A percentile compares a stretch with the other conserved stretches of the same genome.
phyloP scores from a whole-genome alignment of 225 moss, liverwort and hornwort genomes.

The Climacium dendroides region DNA sequence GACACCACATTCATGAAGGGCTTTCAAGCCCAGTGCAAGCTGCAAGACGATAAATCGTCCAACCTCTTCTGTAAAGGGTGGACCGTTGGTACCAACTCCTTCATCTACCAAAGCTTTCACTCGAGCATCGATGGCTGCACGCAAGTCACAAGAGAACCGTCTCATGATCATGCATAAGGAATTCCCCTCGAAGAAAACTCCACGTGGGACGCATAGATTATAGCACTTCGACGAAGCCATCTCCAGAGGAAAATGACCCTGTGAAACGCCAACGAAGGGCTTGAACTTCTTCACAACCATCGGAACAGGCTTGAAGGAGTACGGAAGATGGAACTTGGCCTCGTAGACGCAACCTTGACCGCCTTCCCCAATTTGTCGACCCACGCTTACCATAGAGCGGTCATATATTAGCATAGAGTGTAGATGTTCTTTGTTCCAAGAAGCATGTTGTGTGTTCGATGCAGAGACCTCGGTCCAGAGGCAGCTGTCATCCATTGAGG shows the following conservation, averaged over 20 bases:
- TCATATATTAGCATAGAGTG: not conserved
- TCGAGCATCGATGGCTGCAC: not conserved
- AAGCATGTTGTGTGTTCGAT: not conserved
- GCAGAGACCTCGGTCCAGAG: not conserved
- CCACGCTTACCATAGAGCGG: not conserved
- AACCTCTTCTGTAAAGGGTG: not conserved
- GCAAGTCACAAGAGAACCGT: not conserved
- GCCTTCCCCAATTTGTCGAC: not conserved
- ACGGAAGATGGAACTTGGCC: not conserved
- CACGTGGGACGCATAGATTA: not conserved
- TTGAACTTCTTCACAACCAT: not conserved
- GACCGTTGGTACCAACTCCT: not conserved
- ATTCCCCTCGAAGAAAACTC: not conserved
- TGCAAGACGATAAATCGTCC: not conserved
- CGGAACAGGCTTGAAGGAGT: not conserved
- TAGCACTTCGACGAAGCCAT: not conserved
- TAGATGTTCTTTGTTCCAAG: not conserved
- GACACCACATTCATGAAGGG: not conserved
- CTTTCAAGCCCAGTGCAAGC: not conserved
- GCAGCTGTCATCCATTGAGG: not conserved
- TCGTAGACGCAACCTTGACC: not conserved
- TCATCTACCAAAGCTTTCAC: not conserved
- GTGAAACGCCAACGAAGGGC: not conserved
- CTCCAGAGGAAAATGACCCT: not conserved
- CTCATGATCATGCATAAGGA: not conserved